Evolutionary conservation across 2,329 filamentous ascomycete genomes (phyloP).

Genomic region (Exophiala mesophila): DNA sequence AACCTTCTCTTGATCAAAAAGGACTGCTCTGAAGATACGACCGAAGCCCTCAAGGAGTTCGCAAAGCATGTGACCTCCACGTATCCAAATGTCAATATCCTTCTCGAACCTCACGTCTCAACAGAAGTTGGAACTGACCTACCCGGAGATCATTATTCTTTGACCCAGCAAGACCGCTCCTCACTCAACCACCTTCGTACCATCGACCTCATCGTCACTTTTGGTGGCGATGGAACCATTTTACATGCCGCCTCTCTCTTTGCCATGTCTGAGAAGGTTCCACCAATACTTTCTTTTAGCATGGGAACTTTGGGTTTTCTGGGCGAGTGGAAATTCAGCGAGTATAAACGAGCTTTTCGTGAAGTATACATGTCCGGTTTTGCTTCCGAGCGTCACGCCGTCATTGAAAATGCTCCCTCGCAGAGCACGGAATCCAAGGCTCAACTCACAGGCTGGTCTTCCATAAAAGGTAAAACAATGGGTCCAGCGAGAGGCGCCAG

Average conservation of each 20-base stretch:
- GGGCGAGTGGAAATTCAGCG: conserved; percentile 91
- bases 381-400: conserved; percentile 40
- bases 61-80: conserved; percentile 69
- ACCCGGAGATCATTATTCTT: conserved; percentile 15
- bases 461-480: conserved; percentile 74
- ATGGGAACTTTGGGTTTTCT: conserved; percentile 96
- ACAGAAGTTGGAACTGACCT: conserved; percentile 56
- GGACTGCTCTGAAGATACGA: conserved; percentile 52
- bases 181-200: conserved; percentile 57
- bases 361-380: conserved; percentile 85
- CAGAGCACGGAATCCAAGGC: conserved; percentile 27
- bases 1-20: conserved; percentile 68
- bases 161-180: conserved; percentile 3
- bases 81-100: conserved; percentile 74
- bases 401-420: conserved; percentile 40
- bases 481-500: conserved; percentile 68
- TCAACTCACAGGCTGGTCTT: conserved; percentile 58
- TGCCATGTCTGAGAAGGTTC: conserved; percentile 73
- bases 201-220: conserved; percentile 81
- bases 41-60: conserved; percentile 54
- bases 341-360: conserved; percentile 86
- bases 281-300: conserved; percentile 88
- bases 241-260: conserved; percentile 81
- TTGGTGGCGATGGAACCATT: conserved; percentile 91
- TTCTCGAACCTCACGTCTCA: conserved; percentile 76